Evolutionary conservation across 495 filamentous ascomycete species (phyloP).

Genomic region (Glarea lozoyensis): DNA sequence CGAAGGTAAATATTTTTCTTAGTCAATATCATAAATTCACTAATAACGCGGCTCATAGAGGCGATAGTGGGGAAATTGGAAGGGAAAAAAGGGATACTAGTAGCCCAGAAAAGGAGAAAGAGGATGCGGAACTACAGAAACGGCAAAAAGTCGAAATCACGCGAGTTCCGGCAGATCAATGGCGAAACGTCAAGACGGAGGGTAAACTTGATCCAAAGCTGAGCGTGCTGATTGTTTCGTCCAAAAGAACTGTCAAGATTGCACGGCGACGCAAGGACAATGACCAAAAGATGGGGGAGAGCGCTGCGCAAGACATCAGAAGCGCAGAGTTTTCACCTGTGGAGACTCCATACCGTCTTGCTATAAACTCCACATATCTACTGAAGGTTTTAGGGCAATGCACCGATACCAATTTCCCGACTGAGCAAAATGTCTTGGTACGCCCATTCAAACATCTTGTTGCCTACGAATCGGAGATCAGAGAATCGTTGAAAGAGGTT

Average conservation of each 20-base stretch:
- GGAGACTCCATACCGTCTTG: background rate
- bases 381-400: background rate
- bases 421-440: background rate
- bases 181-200: background rate
- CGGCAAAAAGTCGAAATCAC: background rate
- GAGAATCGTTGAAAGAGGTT: background rate
- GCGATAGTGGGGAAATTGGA: background rate
- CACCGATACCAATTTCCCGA: background rate
- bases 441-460: background rate
- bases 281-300: background rate
- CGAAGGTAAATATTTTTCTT: background rate
- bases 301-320: background rate
- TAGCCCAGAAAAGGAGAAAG: background rate
- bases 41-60: background rate
- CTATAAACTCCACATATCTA: background rate
- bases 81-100: background rate
- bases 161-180: background rate
- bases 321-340: background rate
- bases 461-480: background rate
- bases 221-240: background rate
- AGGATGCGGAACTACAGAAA: background rate
- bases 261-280: background rate
- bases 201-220: background rate
- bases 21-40: background rate
- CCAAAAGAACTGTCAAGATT: background rate